phyloP scores from a whole-genome alignment of 371 early-diverging fungal species.

The Apophysomyces variabilis region DNA sequence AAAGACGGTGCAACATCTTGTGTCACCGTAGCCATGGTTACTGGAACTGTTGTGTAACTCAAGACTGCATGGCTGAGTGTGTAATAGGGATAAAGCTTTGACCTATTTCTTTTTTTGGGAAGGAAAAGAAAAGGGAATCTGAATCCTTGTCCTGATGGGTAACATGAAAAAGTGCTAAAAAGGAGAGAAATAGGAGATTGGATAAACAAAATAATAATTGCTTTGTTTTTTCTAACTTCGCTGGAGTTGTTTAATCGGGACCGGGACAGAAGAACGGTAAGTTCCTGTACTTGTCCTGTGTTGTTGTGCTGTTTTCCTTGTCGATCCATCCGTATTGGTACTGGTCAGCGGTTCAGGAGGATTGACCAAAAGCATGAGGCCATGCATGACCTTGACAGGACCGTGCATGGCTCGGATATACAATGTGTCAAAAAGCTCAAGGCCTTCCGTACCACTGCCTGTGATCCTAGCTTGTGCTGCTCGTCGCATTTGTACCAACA shows the following conservation, averaged over 20 bases:
- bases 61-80: no score
- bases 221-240: neutral
- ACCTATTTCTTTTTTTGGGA: no score
- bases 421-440: constrained; percentile 10
- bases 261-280: neutral
- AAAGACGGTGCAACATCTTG: no score
- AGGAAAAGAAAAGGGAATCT: no score
- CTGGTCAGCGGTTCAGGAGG: neutral
- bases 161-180: neutral
- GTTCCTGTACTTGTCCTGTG: neutral
- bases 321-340: neutral
- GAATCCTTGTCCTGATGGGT: neutral
- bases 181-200: neutral
- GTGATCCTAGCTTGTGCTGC: neutral
- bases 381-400: constrained; percentile 15
- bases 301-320: neutral
- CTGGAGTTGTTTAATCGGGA: neutral
- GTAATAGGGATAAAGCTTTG: no score
- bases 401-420: constrained; percentile 17
- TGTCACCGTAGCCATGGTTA: no score
- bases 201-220: no score
- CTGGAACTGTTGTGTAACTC: no score
- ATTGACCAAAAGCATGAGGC: constrained; percentile 14
- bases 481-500: constrained; percentile 22
- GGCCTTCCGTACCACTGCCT: constrained; percentile 4